These are phyloP conservation scores for Lolium perenne DNA, from an alignment of 176 grass and related monocot species.

Conservation along the genomic window DNA sequence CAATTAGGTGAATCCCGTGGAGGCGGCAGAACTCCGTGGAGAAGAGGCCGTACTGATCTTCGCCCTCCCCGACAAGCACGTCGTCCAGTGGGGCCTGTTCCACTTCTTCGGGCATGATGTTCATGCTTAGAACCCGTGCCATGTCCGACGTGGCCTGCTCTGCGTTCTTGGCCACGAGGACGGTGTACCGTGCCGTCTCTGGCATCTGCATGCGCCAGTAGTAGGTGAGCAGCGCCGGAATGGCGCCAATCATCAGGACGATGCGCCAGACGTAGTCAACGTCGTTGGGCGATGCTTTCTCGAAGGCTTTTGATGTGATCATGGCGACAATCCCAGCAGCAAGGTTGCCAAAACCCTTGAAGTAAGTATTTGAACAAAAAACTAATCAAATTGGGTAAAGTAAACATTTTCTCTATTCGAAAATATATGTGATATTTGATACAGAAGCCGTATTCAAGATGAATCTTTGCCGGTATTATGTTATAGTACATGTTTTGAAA, in stretches of 20 bases:
- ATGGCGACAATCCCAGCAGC: slow-evolving; percentile 42
- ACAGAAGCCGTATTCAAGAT: no score
- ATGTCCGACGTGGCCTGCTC: slow-evolving; percentile 55
- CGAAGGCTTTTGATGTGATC: slow-evolving; percentile 37
- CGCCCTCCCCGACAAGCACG: not conserved
- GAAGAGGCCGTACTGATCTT: slow-evolving; percentile 52
- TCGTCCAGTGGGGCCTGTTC: not conserved
- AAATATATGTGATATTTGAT: no score
- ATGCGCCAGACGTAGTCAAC: slow-evolving; percentile 64
- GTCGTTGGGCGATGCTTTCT: not conserved
- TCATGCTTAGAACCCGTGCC: slow-evolving; percentile 43
- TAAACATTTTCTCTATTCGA: not conserved
- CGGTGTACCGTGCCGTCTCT: slow-evolving; percentile 67
- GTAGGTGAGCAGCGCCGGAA: slow-evolving; percentile 68
- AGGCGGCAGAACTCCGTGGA: slow-evolving; percentile 44
- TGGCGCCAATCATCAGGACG: slow-evolving; percentile 66
- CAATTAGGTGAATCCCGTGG: slow-evolving; percentile 57
- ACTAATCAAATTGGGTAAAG: not conserved
- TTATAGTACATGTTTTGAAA: no score
- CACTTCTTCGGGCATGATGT: not conserved
- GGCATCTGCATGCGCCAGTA: slow-evolving; percentile 84
- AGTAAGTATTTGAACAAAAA: not conserved
- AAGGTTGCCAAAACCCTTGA: slow-evolving; percentile 65
- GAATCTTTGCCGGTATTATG: no score
- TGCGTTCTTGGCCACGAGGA: slow-evolving; percentile 51